A percentile compares a stretch with the other conserved stretches of the same genome.
Evolutionary conservation across 176 grass and related monocot species (phyloP).

Genomic region (Lolium rigidum): DNA sequence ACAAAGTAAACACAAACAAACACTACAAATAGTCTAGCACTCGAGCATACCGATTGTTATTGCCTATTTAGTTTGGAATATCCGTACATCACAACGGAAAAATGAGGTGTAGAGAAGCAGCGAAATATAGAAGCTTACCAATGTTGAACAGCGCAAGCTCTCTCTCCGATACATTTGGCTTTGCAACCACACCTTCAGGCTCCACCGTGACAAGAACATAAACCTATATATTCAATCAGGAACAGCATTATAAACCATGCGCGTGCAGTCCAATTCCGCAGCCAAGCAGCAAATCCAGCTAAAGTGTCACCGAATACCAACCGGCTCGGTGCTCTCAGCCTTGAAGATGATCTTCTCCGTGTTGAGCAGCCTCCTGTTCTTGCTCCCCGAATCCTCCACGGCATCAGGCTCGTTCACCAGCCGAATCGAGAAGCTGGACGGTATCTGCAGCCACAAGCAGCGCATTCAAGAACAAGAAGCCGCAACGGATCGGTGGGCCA

Average conservation of each 20-base stretch:
- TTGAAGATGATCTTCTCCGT: constrained; percentile 93
- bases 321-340: constrained; percentile 52
- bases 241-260: not conserved
- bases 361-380: constrained; percentile 89
- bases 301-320: constrained; percentile 13
- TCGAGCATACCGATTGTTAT: constrained; percentile 37
- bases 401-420: constrained; percentile 36
- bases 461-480: not conserved
- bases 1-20: constrained; percentile 11
- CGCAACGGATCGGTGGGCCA: not conserved
- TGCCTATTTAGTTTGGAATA: not conserved
- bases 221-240: constrained; percentile 55
- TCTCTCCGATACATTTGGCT: constrained; percentile 58
- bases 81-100: not conserved
- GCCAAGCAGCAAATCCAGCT: not conserved
- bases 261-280: not conserved
- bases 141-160: constrained; percentile 86
- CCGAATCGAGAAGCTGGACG: constrained; percentile 71
- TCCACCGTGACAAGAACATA: constrained; percentile 76
- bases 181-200: constrained; percentile 70
- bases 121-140: constrained; percentile 38
- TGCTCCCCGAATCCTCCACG: constrained; percentile 39
- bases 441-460: constrained; percentile 58
- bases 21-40: not conserved
- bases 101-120: not conserved